A percentile compares a stretch with the other conserved stretches of the same genome.
These are phyloP conservation scores for Aspergillus biplanus DNA, from an alignment of 495 filamentous ascomycete species.

Conservation along the genomic window DNA sequence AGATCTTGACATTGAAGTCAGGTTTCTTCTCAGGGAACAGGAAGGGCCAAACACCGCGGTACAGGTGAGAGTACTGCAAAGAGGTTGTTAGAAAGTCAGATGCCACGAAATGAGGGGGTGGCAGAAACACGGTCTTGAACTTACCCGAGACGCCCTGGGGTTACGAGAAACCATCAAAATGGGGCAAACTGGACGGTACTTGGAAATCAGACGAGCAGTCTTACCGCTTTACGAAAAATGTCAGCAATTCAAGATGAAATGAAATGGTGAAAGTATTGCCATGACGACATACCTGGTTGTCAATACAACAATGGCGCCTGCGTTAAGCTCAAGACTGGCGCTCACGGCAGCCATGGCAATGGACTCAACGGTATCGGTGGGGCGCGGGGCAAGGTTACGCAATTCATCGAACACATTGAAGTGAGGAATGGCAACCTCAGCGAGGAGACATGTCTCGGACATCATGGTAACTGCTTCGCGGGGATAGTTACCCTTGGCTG, in stretches of 20 bases:
- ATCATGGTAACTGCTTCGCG: slow-evolving; percentile 93
- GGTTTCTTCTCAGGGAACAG: slow-evolving; percentile 90
- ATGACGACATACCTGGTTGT: slow-evolving; percentile 72
- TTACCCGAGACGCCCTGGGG: slow-evolving; percentile 71
- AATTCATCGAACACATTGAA: slow-evolving; percentile 96
- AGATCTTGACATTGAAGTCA: slow-evolving; percentile 83
- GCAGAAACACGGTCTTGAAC: slow-evolving; percentile 21
- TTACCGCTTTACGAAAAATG: slow-evolving; percentile 61
- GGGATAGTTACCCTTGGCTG: slow-evolving; percentile 96
- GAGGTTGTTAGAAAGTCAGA: slow-evolving; percentile 16
- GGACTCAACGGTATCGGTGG: slow-evolving; percentile 84
- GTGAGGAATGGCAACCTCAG: slow-evolving; percentile 95
- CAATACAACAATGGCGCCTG: slow-evolving; percentile 90
- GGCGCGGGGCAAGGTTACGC: slow-evolving; percentile 76
- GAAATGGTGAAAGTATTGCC: background rate
- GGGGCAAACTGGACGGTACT: slow-evolving; percentile 97
- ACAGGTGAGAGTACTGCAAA: slow-evolving; percentile 81
- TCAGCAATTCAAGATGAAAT: slow-evolving; percentile 30
- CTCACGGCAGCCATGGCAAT: slow-evolving; percentile 96
- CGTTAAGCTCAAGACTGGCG: slow-evolving; percentile 91
- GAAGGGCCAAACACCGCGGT: slow-evolving; percentile 98
- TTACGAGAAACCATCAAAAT: slow-evolving; percentile 98
- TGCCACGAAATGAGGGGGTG: too few relatives aligned
- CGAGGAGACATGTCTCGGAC: slow-evolving; percentile 94
- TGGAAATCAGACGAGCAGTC: slow-evolving; percentile 92